Base-by-base conservation (phyloP, 805 yeast species). In the Schwanniomyces pseudopolymorphus region DNA sequence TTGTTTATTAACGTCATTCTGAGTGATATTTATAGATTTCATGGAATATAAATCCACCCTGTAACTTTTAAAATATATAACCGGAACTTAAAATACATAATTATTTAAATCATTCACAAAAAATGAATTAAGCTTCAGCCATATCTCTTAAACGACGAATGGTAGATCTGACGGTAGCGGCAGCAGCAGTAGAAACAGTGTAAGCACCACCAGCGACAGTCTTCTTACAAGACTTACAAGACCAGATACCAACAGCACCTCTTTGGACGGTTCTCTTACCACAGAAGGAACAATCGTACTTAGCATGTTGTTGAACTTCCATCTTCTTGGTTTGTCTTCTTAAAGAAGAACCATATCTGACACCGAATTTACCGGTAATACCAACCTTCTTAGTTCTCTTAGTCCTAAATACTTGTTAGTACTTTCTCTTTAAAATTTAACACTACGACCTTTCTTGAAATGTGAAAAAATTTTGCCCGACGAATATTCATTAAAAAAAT, bases 301-400 rank as follows among this genome's bases (percentile, higher is more conserved):
- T 89, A 69, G 99, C 87, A 80, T 92, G 99, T 78, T 91, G 97
- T 80, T 90, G 97, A 70, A 89, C 86, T 83, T 95, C 99, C 79
- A 94, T 83, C 84, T 94, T 94, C 87, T 91, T 91, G 84, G 96
- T 88, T 81, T 90, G 97, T 82, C 98, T 89, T 87, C 99, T 92
- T 79, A 94, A 84, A 60, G 99, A 95, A 69, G 99, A 92, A 91
- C 99, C 96, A 84, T 94, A 94, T 85, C 99, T 91, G 82, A 94
- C 97, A 89, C 99, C 99, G 86, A 89, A 94, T 84, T 95, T 95
- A 86, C 99, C 99, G 78, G 99, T 94, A 85, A 94, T 94, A 80
- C 99, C 99, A 77, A 94, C 99, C 89, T 94, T 94, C 96, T 94
- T 94, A 68, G 99, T 94, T 88, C 99, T 92, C 83, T 95, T 94